Evolutionary conservation across 331 rosid species (phyloP).

Genomic region (Quercus tomentella): DNA sequence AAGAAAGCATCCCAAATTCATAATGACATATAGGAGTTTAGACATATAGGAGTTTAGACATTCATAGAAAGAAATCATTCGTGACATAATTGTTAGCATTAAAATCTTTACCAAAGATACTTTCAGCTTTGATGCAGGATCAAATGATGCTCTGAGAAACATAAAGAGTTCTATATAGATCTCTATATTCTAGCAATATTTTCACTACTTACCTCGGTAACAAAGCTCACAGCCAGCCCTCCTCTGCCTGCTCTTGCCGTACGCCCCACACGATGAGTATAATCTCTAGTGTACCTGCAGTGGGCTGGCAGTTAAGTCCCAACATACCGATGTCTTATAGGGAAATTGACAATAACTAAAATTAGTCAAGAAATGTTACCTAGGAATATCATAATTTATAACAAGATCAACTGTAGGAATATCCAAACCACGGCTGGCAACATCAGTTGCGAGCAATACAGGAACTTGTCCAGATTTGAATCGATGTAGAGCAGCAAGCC

Average conservation of each 20-base stretch:
- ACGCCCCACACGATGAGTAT: slow-evolving; percentile 92
- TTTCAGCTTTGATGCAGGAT: not conserved
- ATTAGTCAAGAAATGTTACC: slow-evolving; percentile 34
- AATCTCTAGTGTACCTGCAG: slow-evolving; percentile 76
- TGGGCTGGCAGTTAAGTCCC: slow-evolving; percentile 7
- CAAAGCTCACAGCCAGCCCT: slow-evolving; percentile 77
- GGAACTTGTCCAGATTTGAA: slow-evolving; percentile 86
- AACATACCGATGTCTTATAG: not conserved
- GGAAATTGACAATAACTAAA: slow-evolving; percentile 3
- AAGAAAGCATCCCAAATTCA: not conserved
- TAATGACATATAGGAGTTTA: not conserved
- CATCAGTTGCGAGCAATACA: slow-evolving; percentile 86
- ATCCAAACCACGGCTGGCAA: slow-evolving; percentile 92
- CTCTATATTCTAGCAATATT: not conserved
- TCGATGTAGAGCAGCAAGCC: slow-evolving; percentile 73
- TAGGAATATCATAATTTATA: slow-evolving; percentile 84
- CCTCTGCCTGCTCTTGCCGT: slow-evolving; percentile 96
- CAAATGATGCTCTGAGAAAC: not conserved
- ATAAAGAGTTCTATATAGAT: not conserved
- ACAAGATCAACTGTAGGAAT: slow-evolving; percentile 95
- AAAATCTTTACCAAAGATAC: not conserved
- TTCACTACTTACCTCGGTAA: slow-evolving; percentile 50
- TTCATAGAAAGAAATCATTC: not conserved
- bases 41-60: not conserved
- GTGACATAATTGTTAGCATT: not conserved